These are phyloP conservation scores for Fusarium compactum DNA, from an alignment of 2,329 filamentous ascomycete species.

Conservation along the genomic window DNA sequence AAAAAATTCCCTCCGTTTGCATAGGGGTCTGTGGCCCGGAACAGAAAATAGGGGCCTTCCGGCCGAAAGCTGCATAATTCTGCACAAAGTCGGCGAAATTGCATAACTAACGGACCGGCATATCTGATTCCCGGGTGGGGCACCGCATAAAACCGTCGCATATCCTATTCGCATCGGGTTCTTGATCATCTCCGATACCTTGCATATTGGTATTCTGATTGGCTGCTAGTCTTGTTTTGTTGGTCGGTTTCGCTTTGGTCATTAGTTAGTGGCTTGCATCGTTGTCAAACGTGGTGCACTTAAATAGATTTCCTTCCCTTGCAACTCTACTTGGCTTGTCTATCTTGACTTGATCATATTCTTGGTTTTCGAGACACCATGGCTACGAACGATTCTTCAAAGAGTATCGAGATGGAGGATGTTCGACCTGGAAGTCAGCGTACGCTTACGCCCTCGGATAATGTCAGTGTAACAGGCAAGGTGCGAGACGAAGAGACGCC, in stretches of 20 bases:
- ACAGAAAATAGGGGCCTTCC: slow-evolving; percentile 10
- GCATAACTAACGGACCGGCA: slow-evolving; percentile 28
- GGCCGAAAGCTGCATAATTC: neutral
- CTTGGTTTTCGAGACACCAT: neutral
- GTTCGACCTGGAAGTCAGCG: slow-evolving; percentile 34
- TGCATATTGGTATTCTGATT: neutral
- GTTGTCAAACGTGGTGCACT: neutral
- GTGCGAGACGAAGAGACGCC: slow-evolving; percentile 28
- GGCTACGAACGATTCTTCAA: neutral
- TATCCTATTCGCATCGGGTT: neutral
- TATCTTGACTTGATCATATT: neutral
- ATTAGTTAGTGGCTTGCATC: neutral
- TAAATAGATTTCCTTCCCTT: slow-evolving; percentile 14
- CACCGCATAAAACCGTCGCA: slow-evolving; percentile 25
- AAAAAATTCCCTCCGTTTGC: neutral
- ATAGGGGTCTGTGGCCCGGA: neutral
- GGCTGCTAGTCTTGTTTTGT: neutral
- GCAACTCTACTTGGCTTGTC: neutral
- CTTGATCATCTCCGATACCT: neutral
- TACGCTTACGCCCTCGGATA: slow-evolving; percentile 31
- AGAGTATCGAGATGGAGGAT: neutral
- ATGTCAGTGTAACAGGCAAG: neutral
- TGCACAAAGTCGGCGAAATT: slow-evolving; percentile 13
- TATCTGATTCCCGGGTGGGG: slow-evolving; percentile 19
- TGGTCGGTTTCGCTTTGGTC: slow-evolving; percentile 4